A percentile compares a stretch with the other conserved stretches of the same genome.
Evolutionary conservation across 1,284 basidiomycete genomes (phyloP).

Genomic region (Ustilago curta): DNA sequence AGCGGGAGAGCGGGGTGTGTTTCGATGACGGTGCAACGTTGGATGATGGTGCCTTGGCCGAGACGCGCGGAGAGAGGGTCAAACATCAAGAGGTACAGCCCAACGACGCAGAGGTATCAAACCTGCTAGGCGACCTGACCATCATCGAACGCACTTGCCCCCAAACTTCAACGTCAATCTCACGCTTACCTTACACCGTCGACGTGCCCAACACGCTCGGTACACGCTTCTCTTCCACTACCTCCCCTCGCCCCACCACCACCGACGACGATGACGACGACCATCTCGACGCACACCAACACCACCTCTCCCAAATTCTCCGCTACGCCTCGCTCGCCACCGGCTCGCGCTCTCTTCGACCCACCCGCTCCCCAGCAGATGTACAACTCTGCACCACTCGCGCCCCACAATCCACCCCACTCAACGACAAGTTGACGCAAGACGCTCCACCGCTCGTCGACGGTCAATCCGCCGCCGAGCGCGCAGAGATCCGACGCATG

Average conservation of each 20-base stretch:
- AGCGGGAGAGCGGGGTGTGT: constrained; percentile 16
- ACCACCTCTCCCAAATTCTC: constrained; percentile 23
- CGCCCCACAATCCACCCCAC: background rate
- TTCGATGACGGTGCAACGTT: background rate
- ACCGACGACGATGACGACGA: constrained; percentile 12
- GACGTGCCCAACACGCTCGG: constrained; percentile 42
- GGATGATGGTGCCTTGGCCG: too few relatives aligned
- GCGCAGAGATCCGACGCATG: constrained; percentile 10
- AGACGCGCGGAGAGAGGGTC: too few relatives aligned
- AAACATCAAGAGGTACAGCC: too few relatives aligned
- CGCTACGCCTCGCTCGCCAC: constrained; percentile 31
- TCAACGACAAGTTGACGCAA: background rate
- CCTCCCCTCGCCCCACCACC: background rate
- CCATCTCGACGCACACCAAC: constrained; percentile 1
- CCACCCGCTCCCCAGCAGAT: background rate
- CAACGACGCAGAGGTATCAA: constrained; percentile 7
- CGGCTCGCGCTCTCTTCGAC: constrained; percentile 7
- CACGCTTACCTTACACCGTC: constrained; percentile 16
- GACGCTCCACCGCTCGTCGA: constrained; percentile 14
- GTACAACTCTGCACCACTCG: background rate
- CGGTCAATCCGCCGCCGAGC: constrained; percentile 3
- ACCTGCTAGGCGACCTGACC: constrained; percentile 20
- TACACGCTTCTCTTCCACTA: constrained; percentile 5
- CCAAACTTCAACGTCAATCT: background rate
- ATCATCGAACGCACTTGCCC: too few relatives aligned